Conservation (phyloP, 2,329 filamentous ascomycete species). For the Sporothrix brasiliensis region DNA sequence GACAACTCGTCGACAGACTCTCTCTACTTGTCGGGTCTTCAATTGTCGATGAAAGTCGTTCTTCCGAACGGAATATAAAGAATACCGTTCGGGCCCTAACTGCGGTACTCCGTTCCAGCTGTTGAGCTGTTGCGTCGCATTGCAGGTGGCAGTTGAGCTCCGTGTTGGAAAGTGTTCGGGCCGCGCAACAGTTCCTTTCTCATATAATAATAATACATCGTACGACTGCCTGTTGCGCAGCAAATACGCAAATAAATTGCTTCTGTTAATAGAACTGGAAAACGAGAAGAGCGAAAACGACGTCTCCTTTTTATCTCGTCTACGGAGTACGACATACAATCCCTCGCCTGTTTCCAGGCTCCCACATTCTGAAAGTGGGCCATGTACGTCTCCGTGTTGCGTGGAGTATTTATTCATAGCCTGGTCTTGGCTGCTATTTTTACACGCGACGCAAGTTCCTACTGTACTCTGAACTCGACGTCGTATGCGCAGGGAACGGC, state of each 20-base stretch:
- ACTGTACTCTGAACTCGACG: too few relatives aligned
- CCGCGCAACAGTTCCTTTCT: neutral
- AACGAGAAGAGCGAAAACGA: neutral
- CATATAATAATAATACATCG: neutral
- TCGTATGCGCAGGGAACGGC: neutral
- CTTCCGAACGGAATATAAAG: too few relatives aligned
- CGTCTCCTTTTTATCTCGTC: neutral
- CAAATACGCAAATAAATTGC: neutral
- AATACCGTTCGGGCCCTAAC: too few relatives aligned
- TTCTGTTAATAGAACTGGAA: constrained; percentile 1
- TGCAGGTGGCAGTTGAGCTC: neutral
- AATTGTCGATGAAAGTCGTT: too few relatives aligned
- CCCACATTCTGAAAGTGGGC: constrained; percentile 16
- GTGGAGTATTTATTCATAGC: neutral
- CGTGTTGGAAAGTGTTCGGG: neutral
- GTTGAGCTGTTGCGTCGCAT: neutral
- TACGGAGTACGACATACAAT: neutral
- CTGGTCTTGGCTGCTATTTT: constrained; percentile 15
- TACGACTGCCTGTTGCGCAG: constrained; percentile 22
- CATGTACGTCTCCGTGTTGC: constrained; percentile 6
- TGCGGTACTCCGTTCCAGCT: too few relatives aligned
- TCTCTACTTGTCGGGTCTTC: neutral
- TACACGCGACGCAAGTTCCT: neutral
- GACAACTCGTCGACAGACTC: neutral
- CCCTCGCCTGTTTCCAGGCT: constrained; percentile 14